phyloP scores from a whole-genome alignment of 345 rosid genomes.

The Eucalyptus cladocalyx region DNA sequence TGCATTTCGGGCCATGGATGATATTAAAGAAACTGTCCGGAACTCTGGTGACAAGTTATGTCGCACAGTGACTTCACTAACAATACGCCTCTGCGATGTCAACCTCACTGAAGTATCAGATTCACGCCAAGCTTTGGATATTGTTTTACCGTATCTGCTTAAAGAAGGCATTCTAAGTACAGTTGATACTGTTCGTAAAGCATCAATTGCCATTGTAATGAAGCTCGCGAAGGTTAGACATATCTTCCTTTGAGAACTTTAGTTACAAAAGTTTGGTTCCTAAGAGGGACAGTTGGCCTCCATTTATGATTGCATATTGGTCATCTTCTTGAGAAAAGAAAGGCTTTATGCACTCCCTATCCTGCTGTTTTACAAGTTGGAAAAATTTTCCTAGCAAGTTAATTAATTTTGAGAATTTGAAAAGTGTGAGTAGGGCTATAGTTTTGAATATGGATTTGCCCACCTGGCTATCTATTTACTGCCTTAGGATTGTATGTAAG shows the following conservation, averaged over 20 bases:
- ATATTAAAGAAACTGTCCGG: conserved; percentile 96
- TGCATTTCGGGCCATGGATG: conserved; percentile 98
- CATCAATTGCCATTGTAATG: conserved; percentile 94
- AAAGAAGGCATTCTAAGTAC: conserved; percentile 87
- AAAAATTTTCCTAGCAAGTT: not conserved
- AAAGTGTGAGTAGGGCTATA: not conserved
- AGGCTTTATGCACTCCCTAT: not conserved
- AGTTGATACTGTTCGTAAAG: conserved; percentile 75
- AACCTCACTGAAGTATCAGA: conserved; percentile 72
- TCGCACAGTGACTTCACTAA: conserved; percentile 60
- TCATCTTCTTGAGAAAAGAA: not conserved
- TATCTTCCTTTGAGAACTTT: not conserved
- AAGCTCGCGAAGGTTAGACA: conserved; percentile 80
- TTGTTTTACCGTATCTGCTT: conserved; percentile 79
- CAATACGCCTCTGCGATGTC: conserved; percentile 83
- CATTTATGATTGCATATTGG: not conserved
- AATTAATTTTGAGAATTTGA: not conserved
- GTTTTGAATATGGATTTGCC: not conserved
- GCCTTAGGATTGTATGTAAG: not conserved
- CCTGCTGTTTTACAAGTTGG: not conserved
- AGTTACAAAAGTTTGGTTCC: not conserved
- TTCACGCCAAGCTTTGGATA: conserved; percentile 67
- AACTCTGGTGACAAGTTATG: conserved; percentile 91
- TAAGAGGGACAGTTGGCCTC: not conserved
- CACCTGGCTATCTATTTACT: not conserved